Evolutionary conservation across 1,284 basidiomycete genomes (phyloP), one percentile per base, ranked within the genome.

Genomic region (Takashimella tepidaria): DNA sequence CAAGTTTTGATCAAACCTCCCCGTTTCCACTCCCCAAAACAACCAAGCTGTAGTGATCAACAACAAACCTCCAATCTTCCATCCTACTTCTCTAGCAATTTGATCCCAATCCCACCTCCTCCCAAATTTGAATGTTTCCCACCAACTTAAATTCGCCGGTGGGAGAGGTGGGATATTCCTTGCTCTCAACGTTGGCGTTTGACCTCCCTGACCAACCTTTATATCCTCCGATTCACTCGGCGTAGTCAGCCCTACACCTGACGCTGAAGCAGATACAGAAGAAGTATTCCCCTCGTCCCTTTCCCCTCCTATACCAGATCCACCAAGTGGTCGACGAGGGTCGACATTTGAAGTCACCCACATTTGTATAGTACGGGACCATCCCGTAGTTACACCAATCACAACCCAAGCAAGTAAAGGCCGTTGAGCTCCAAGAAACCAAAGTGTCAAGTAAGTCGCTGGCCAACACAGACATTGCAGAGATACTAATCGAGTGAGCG

Each of bases 401-500:
- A 75, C 71, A n/a, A 76, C 68, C 76, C 76, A 78, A 2, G 70
- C 72, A 37, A 76, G 62, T 4, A 77, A 62, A 0, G 72, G 67
- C 5, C 73, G 65, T 3, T 64, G 49, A 11, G 65, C 55, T 13
- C 76, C 76, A 5, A 77, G 64, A 23, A 73, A 55, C 58, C 63
- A 65, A 1, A 77, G 65, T 0, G 76, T 77, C 22, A 75, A 54
- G 56, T 72, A 74, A 3, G 76, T 78, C 26, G 68, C 66, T 1
- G 75, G 76, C 74, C 75, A 76, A 61, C 76, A 78, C 49, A 78
- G 70, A 42, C 74, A 74, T 62, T 78, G 76, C 11, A 78, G 71
- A 1, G 76, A 76, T 22, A 76, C 60, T 1, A 77, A 66, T 5
- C 76, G 74, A 45, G 75, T 72, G 21, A 77, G 61, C 0, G 75